Evolutionary conservation across 257 asterid species (phyloP).

Genomic region (Handroanthus guayacan): DNA sequence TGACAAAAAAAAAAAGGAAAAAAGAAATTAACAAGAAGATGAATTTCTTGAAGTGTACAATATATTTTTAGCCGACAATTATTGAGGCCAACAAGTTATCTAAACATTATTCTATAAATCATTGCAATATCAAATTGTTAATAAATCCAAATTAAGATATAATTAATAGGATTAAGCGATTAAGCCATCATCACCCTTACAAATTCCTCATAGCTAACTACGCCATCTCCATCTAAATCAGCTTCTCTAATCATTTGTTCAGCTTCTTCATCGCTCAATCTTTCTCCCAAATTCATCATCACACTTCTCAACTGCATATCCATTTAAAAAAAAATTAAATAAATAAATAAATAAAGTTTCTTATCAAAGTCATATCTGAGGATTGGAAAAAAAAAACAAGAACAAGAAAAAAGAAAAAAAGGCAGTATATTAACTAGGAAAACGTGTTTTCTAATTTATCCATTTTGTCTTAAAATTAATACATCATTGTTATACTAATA

Average conservation of each 20-base stretch:
- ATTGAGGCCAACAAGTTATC: background rate
- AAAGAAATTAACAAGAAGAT: too few species aligned
- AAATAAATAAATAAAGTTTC: background rate
- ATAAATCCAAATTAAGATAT: background rate
- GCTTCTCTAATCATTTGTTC: slow-evolving; percentile 87
- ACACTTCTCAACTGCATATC: slow-evolving; percentile 71
- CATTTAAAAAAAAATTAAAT: background rate
- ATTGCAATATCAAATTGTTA: slow-evolving; percentile 14
- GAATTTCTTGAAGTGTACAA: too few species aligned
- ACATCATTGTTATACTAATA: too few species aligned
- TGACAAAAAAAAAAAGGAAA: too few species aligned
- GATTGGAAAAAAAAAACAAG: background rate
- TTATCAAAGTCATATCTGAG: background rate
- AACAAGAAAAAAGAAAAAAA: too few species aligned
- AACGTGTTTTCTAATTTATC: background rate
- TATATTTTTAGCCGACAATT: background rate
- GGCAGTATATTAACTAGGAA: background rate
- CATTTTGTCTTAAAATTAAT: background rate
- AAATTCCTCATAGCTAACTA: slow-evolving; percentile 83
- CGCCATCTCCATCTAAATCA: slow-evolving; percentile 83
- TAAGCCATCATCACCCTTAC: slow-evolving; percentile 57
- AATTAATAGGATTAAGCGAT: slow-evolving; percentile 37
- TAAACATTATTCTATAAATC: background rate
- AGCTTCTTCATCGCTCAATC: slow-evolving; percentile 80
- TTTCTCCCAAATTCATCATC: slow-evolving; percentile 85